A percentile compares a stretch with the other conserved stretches of the same genome.
Evolutionary conservation across 139 green algal genomes (phyloP).

Genomic region (Mychonastes homosphaera): DNA sequence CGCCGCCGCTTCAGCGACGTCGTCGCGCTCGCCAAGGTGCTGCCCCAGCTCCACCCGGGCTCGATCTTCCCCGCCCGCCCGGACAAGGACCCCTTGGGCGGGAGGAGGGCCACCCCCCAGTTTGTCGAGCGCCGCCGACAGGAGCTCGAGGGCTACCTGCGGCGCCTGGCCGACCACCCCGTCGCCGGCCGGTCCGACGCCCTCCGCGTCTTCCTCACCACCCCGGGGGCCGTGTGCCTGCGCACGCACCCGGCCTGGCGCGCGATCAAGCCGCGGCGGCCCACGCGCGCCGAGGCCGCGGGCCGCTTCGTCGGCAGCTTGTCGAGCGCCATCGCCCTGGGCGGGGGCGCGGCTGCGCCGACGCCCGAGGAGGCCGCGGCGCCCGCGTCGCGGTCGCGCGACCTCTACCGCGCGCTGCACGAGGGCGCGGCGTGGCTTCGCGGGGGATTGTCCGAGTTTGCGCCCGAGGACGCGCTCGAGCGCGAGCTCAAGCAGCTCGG

Average conservation of each 20-base stretch:
- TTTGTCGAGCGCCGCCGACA: constrained; percentile 12
- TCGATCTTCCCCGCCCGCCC: constrained; percentile 18
- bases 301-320: constrained; percentile 9
- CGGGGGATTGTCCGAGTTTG: background rate
- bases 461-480: background rate
- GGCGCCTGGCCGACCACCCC: constrained; percentile 65
- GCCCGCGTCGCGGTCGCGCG: constrained; percentile 6
- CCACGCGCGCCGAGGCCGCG: constrained; percentile 11
- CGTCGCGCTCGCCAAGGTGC: constrained; percentile 15
- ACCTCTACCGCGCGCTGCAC: constrained; percentile 22
- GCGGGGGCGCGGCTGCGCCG: constrained; percentile 6
- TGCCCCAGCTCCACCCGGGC: constrained; percentile 17
- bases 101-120: constrained; percentile 1
- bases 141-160: constrained; percentile 77
- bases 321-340: too few species aligned
- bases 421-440: constrained; percentile 8
- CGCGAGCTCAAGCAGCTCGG: background rate
- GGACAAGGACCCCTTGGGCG: constrained; percentile 13
- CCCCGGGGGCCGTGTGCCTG: background rate
- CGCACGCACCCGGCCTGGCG: constrained; percentile 15
- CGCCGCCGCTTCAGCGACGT: constrained; percentile 17
- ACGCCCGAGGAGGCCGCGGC: constrained; percentile 16
- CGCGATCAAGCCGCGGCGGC: constrained; percentile 9
- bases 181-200: constrained; percentile 37
- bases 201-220: background rate